Percentiles rank a stretch among this genome's conserved stretches.
These are phyloP conservation scores for Testicularia cyperi DNA, from an alignment of 1,284 basidiomycete species.

Conservation along the genomic window DNA sequence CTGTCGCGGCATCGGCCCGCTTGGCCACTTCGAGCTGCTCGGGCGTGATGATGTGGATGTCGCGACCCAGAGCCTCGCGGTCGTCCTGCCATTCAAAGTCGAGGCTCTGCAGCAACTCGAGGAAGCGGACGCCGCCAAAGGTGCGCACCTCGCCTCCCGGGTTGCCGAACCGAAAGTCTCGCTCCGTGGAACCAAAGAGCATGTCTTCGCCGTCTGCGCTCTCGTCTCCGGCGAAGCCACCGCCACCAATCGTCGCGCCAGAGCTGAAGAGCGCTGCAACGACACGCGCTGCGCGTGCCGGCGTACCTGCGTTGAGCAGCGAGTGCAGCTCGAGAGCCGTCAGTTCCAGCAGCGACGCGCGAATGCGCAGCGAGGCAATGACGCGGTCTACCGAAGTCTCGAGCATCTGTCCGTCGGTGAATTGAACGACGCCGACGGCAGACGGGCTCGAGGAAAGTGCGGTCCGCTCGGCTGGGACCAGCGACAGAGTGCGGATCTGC, in stretches of 20 bases:
- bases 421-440: conserved; percentile 71
- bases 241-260: conserved; percentile 21
- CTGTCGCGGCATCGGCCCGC: conserved; percentile 71
- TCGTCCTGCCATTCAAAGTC: conserved; percentile 85
- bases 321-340: conserved; percentile 87
- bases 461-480: conserved; percentile 38
- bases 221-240: conserved; percentile 16
- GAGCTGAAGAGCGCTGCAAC: conserved; percentile 52
- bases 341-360: conserved; percentile 81
- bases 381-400: conserved; percentile 74
- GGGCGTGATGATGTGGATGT: conserved; percentile 65
- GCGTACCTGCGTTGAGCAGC: conserved; percentile 71
- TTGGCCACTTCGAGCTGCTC: conserved; percentile 75
- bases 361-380: conserved; percentile 76
- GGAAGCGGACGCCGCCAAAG: conserved; percentile 74
- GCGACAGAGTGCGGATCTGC: conserved; percentile 74
- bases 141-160: conserved; percentile 19
- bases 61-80: conserved; percentile 62
- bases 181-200: conserved; percentile 24
- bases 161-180: conserved; percentile 30
- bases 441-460: conserved; percentile 16
- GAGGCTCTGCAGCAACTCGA: conserved; percentile 81
- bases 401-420: conserved; percentile 72
- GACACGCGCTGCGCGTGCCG: conserved; percentile 50
- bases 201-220: conserved; percentile 36